Evolutionary conservation across 2,329 filamentous ascomycete genomes (phyloP).

Genomic region (Dactylellina parvicollis): DNA sequence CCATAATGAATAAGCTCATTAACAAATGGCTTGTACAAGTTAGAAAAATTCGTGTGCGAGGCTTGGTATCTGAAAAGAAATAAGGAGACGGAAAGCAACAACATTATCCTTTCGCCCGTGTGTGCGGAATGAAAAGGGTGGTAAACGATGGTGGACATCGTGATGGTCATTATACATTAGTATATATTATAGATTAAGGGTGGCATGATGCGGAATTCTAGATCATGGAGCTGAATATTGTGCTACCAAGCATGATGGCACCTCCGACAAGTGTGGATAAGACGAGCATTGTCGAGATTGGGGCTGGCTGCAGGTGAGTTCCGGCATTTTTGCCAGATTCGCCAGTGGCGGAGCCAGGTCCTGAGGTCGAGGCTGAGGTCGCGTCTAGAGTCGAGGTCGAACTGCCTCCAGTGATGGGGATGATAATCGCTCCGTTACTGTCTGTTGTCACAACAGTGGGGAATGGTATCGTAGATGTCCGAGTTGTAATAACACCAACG

Average conservation of each 20-base stretch:
- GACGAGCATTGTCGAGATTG: constrained; percentile 30
- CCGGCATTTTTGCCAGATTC: constrained; percentile 9
- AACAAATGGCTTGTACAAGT: not conserved
- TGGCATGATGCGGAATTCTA: not conserved
- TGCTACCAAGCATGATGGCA: constrained; percentile 39
- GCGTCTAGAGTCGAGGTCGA: not conserved
- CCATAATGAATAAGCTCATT: constrained; percentile 1
- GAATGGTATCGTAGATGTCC: not conserved
- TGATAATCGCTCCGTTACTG: constrained; percentile 4
- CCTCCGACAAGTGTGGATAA: constrained; percentile 32
- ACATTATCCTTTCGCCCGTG: not conserved
- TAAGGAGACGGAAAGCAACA: not conserved
- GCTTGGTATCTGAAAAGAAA: constrained; percentile 30
- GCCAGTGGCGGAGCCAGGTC: constrained; percentile 16
- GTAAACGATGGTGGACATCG: not conserved
- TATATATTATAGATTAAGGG: not conserved
- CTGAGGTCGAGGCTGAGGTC: not conserved
- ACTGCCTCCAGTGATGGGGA: constrained; percentile 5
- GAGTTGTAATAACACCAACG: not conserved
- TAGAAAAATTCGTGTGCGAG: constrained; percentile 5
- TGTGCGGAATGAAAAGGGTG: no score
- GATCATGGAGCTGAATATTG: constrained; percentile 26
- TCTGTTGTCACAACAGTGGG: not conserved
- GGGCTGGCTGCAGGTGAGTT: constrained; percentile 30
- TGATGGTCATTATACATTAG: constrained; percentile 48